Evolutionary conservation across 202 grass and related monocot species (phyloP), one percentile per base, ranked within the genome.

Genomic region (Dendrocalamus latiflorus): DNA sequence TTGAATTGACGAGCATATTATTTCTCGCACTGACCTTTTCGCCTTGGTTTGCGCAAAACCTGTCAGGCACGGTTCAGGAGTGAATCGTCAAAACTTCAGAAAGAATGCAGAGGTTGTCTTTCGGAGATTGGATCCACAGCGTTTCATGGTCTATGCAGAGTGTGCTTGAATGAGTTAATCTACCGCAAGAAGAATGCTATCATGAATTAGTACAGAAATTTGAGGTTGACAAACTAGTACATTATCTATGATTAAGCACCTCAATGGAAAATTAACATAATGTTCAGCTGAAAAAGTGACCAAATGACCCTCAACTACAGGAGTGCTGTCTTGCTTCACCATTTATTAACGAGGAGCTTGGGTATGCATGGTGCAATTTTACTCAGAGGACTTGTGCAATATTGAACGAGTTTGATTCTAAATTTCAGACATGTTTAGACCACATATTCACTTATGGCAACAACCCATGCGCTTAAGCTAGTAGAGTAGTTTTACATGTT

Each of bases 51-150:
- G 28, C 39, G 36, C 13, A 43, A 58, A 14, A 74, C 54, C 76
- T 78, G 79, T 60, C 73, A 68, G 66, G 21, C 72, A 72, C 73
- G 49, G 57, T 77, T 81, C 71, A 37, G 66, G 48, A 59, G 28
- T 88, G 65, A 89, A 72, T 86, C 33, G 54, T 43, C 83, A 74
- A 56, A 73, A 60, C 75, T 72, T 51, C 72, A 86, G 72, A 12
- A 17, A 37, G 58, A 76, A 44, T 34, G 77, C 78, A 78, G 83
- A 68, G 74, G 60, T 41, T 61, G 78, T 86, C 79, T 66, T 58
- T 18, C 21, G 13, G 30, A 51, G 58, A 82, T 77, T 26, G 71
- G 83, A 78, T 89, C 78, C 59, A 53, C 41, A 21, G 59, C 66
- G 3, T 4, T 72, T 50, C 59, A 49, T 28, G 61, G 30, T 61